phyloP scores from a whole-genome alignment of 2,329 filamentous ascomycete species.

The Thielaviopsis cerberus region DNA sequence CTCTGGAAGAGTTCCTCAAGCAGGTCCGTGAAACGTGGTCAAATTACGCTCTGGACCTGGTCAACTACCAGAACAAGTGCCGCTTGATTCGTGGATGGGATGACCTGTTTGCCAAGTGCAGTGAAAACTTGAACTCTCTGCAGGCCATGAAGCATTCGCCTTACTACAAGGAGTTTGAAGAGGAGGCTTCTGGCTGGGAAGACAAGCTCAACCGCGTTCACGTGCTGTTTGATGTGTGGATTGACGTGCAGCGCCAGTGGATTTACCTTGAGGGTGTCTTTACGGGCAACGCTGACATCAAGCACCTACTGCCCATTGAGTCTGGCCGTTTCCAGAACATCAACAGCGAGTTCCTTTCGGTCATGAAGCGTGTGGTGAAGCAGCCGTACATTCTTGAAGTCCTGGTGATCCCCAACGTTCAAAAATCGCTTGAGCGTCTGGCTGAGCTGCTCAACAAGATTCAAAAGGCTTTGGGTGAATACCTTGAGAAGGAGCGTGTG shows the following conservation, averaged over 20 bases:
- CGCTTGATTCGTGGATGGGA: constrained; percentile 95
- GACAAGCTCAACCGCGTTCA: constrained; percentile 95
- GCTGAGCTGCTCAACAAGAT: constrained; percentile 98
- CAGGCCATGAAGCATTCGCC: constrained; percentile 98
- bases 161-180: constrained; percentile 98
- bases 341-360: constrained; percentile 95
- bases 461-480: constrained; percentile 94
- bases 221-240: constrained; percentile 97
- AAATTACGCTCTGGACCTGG: constrained; percentile 80
- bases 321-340: constrained; percentile 97
- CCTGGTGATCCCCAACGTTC: constrained; percentile 82
- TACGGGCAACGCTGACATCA: constrained; percentile 96
- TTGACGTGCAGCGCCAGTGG: constrained; percentile 99
- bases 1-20: constrained; percentile 88
- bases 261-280: constrained; percentile 98
- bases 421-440: constrained; percentile 85
- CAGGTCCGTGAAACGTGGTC: constrained; percentile 95
- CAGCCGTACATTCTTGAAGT: constrained; percentile 91
- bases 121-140: constrained; percentile 89
- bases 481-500: constrained; percentile 90
- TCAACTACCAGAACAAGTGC: constrained; percentile 96
- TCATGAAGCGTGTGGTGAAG: constrained; percentile 99
- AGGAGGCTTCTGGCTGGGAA: constrained; percentile 91
- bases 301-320: constrained; percentile 88
- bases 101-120: constrained; percentile 94